phyloP scores from a whole-genome alignment of 441 rosid species.

The Gossypium lobatum region DNA sequence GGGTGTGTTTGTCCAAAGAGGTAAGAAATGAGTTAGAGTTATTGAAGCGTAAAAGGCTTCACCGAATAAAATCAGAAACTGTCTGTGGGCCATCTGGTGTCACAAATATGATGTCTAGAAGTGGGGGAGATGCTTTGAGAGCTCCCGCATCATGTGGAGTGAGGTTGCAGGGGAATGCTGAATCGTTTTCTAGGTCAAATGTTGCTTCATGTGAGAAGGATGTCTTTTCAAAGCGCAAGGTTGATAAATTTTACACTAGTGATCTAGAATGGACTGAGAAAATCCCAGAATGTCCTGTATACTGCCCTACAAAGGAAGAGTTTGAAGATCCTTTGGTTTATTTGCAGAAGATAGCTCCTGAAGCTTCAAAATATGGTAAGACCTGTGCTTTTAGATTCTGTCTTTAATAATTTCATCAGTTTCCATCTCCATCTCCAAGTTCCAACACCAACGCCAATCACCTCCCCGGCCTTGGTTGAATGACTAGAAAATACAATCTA shows the following conservation, averaged over 20 bases:
- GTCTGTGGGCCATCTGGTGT: conserved; percentile 35
- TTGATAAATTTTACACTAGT: conserved; percentile 64
- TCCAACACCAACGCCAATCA: too few relatives aligned
- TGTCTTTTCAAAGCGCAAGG: conserved; percentile 48
- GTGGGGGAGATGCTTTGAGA: conserved; percentile 83
- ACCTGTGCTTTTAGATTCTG: conserved; percentile 3
- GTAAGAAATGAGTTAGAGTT: conserved; percentile 66
- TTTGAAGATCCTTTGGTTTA: conserved; percentile 93
- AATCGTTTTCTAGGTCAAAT: conserved; percentile 30
- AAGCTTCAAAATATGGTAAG: conserved; percentile 95
- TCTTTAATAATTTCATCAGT: neutral
- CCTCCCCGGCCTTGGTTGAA: too few relatives aligned
- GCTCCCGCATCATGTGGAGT: conserved; percentile 73
- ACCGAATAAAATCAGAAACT: conserved; percentile 53
- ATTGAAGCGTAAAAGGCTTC: conserved; percentile 82
- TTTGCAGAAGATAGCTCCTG: conserved; percentile 86
- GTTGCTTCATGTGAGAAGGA: conserved; percentile 39
- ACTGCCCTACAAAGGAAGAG: conserved; percentile 80
- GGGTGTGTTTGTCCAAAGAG: conserved; percentile 68
- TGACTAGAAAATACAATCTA: neutral
- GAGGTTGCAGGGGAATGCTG: conserved; percentile 48
- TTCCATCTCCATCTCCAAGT: too few relatives aligned
- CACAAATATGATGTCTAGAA: conserved; percentile 55
- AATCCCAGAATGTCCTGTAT: conserved; percentile 91
- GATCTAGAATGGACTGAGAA: conserved; percentile 86